Evolutionary conservation across 495 filamentous ascomycete genomes (phyloP).

Genomic region (Astrothelium subdiscretum): DNA sequence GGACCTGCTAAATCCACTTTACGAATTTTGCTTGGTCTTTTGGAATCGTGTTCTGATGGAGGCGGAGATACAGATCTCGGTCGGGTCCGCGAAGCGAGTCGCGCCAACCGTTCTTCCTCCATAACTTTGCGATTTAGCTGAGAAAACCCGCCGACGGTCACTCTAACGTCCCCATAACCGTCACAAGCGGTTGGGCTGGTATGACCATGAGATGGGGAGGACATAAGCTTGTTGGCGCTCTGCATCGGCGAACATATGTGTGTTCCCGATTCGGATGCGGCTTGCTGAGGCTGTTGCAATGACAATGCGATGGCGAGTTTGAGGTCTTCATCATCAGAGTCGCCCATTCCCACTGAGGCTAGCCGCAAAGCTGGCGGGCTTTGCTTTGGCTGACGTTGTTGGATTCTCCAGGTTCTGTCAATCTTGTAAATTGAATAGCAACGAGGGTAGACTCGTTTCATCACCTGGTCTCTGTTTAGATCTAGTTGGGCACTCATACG

Average conservation of each 20-base stretch:
- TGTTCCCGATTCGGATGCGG: too few species aligned
- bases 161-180: neutral
- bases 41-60: slow-evolving; percentile 1
- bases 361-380: neutral
- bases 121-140: slow-evolving; percentile 67
- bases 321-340: slow-evolving; percentile 22
- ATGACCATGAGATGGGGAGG: neutral
- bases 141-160: slow-evolving; percentile 21
- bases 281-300: slow-evolving; percentile 10
- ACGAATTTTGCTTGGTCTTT: slow-evolving; percentile 7
- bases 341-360: neutral
- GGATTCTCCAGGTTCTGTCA: neutral
- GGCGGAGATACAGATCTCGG: slow-evolving; percentile 32
- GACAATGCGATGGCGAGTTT: slow-evolving; percentile 26
- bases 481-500: too few species aligned
- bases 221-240: neutral
- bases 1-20: neutral
- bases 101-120: slow-evolving; percentile 73
- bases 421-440: neutral
- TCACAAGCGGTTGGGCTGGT: neutral
- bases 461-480: too few species aligned
- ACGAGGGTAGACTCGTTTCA: too few species aligned
- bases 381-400: too few species aligned
- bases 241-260: neutral
- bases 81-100: slow-evolving; percentile 42